Base-by-base conservation (phyloP, 495 filamentous ascomycete genomes). In the Podospora conica region DNA sequence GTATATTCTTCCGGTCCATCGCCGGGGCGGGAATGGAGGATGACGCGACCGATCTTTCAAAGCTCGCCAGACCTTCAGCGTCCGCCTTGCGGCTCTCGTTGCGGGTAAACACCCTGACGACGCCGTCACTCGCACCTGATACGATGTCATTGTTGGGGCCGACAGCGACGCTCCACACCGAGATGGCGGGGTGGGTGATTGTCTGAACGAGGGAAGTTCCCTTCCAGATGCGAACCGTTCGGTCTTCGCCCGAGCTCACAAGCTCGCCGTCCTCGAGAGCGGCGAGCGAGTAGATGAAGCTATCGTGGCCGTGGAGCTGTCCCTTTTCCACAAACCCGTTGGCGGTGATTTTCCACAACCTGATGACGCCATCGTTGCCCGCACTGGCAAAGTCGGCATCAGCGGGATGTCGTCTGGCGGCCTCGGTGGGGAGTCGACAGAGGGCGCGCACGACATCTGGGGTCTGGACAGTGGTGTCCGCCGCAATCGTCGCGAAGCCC, bases 111-210 rank as follows among this genome's bases (percentile, higher is more conserved):
- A 98, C 81, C 54, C 96, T 88, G 22, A 91, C 87, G 61, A 95
- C 81, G 29, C 89, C 87, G 72, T 99, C 96, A 76, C 95, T 98
- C 22, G 94, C 90, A 60, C 96, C 96, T 8, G 87, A 91, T 15
- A 90, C 91, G 71, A 99, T 94, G 73, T 99, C 96, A 54, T 95
- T 94, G 64, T 84, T 96, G 59, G 80, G 57, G 71, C 91, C 95
- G 23, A 84, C 91, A 5, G 93, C 91, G 54, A 99, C 91, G 53
- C 85, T 80, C 96, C 96, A 99, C 1, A 99, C 93, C 0, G 93
- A 97, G 48, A 97, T 96, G 12, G 96, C 96, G 40, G 96, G 96
- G 74, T 97, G 96, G 5, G 93, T 97, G 65, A 99, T 98, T 11
- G 92, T 96, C 77, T 99, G 96, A 61, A 97, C 78, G 72, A n/a